A percentile compares a stretch with the other conserved stretches of the same genome.
Evolutionary conservation across 2,329 filamentous ascomycete genomes (phyloP).

Genomic region (Aureobasidium sp.): DNA sequence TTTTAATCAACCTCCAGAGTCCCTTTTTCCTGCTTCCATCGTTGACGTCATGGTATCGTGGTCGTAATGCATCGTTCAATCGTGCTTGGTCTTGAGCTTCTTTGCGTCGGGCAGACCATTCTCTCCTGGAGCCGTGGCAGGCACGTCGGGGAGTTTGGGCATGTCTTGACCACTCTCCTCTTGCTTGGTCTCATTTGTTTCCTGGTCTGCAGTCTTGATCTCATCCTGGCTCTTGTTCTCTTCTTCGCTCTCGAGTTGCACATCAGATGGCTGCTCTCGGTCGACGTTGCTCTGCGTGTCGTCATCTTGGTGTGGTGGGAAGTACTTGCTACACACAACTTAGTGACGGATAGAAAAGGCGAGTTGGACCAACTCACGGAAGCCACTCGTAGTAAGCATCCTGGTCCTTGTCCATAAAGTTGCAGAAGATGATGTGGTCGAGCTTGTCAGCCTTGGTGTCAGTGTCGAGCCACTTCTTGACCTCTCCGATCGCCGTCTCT

Average conservation of each 20-base stretch:
- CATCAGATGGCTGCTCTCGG: too few relatives aligned
- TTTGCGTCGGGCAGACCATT: slow-evolving; percentile 40
- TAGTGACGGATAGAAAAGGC: neutral
- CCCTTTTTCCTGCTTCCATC: neutral
- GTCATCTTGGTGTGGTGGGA: too few relatives aligned
- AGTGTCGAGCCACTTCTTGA: slow-evolving; percentile 48
- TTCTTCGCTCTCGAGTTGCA: slow-evolving; percentile 24
- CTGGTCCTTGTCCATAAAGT: slow-evolving; percentile 72
- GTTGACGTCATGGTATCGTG: neutral
- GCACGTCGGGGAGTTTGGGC: slow-evolving; percentile 43
- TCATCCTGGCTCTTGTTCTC: neutral
- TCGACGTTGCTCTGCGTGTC: too few relatives aligned
- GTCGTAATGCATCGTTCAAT: slow-evolving; percentile 20
- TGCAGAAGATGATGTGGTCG: slow-evolving; percentile 75
- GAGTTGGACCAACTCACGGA: slow-evolving; percentile 56
- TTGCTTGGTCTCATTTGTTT: slow-evolving; percentile 3
- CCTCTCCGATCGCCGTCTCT: slow-evolving; percentile 58
- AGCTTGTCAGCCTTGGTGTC: slow-evolving; percentile 41
- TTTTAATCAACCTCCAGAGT: neutral
- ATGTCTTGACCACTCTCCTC: slow-evolving; percentile 26
- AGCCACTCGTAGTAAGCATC: slow-evolving; percentile 61
- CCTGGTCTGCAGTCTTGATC: slow-evolving; percentile 14
- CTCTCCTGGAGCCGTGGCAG: slow-evolving; percentile 40
- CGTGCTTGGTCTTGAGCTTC: slow-evolving; percentile 36
- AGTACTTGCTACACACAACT: slow-evolving; percentile 35